Base-by-base conservation (phyloP, 169 alveolate species). In the Plasmodium chabaudi region DNA sequence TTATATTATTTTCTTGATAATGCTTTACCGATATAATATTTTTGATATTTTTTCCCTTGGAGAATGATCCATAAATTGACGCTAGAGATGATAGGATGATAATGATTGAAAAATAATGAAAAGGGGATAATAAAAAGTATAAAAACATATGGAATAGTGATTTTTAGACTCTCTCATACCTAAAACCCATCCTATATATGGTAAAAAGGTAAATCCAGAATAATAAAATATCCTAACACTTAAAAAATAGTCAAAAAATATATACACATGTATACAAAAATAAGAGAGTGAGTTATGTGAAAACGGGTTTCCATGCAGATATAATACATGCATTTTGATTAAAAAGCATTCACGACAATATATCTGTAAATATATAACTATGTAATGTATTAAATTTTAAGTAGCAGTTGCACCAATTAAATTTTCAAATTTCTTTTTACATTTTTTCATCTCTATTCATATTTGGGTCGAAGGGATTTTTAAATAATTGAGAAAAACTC, bases 181-280 rank as follows among this genome's bases (percentile, higher is more conserved):
- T 65, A 79, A 19, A 61, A 67, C 82, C 89, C 89, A 79, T 67
- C 89, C 89, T 67, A 79, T 42, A 44, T 79, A 79, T 49, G 89
- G 89, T 19, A 79, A 47, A 67, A 79, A 70, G 47, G 73, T 53
- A 61, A 79, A 79, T 12, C 89, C 89, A 51, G 69, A 67, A 49
- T 51, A 67, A 53, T 79, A 79, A 79, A 79, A 79, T 23, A 79
- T 79, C 53, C 89, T 17, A 70, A 79, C 84, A 42, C 89, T 79
- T 67, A 7, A 25, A 69, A 23, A 79, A 25, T 19, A 65, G 21
- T 55, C 53, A 60, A 34, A 47, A 42, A 55, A 51, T 6, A 3
- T 53, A 21, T 12, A 73, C 25, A 15, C 7, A 6, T 10, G 13
- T 27, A 34, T 34, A 34, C 7, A 34, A 34, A 34, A 3, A 34